Conservation (phyloP, 441 rosid genomes). For the Iberis amara region DNA sequence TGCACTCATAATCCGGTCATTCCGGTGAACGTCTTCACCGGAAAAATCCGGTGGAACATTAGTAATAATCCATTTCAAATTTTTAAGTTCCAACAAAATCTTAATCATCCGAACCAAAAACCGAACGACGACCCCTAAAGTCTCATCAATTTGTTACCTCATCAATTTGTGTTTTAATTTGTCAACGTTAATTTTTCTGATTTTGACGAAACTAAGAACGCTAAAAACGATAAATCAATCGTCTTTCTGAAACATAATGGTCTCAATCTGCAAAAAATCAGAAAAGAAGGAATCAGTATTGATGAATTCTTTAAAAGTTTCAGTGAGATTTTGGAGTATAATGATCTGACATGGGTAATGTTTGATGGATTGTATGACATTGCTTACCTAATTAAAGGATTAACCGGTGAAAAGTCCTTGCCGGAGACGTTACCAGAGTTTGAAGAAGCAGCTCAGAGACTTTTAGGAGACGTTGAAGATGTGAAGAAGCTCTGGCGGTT, state of each 20-base stretch:
- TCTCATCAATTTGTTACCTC: too few relatives aligned
- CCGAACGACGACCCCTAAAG: too few relatives aligned
- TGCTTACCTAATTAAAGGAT: slow-evolving; percentile 2
- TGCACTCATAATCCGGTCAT: too few relatives aligned
- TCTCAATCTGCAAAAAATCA: not conserved
- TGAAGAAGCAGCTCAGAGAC: not conserved
- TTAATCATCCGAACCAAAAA: too few relatives aligned
- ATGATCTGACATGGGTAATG: slow-evolving; percentile 3
- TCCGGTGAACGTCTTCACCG: too few relatives aligned
- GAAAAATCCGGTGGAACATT: too few relatives aligned
- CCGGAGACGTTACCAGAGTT: not conserved
- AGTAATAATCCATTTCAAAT: too few relatives aligned
- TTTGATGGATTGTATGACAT: slow-evolving; percentile 10
- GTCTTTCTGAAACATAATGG: not conserved
- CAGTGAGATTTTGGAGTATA: not conserved
- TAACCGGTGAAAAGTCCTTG: not conserved
- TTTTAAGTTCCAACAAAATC: too few relatives aligned
- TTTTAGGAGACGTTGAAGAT: not conserved
- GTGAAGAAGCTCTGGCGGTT: not conserved
- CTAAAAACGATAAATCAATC: slow-evolving; percentile 3
- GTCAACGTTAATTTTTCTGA: not conserved
- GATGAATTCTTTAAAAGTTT: not conserved
- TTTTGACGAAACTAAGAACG: not conserved
- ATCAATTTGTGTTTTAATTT: too few relatives aligned
- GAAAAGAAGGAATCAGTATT: not conserved